A percentile compares a stretch with the other conserved stretches of the same genome.
phyloP scores from a whole-genome alignment of 2,329 filamentous ascomycete species.

The Didymella sp. region DNA sequence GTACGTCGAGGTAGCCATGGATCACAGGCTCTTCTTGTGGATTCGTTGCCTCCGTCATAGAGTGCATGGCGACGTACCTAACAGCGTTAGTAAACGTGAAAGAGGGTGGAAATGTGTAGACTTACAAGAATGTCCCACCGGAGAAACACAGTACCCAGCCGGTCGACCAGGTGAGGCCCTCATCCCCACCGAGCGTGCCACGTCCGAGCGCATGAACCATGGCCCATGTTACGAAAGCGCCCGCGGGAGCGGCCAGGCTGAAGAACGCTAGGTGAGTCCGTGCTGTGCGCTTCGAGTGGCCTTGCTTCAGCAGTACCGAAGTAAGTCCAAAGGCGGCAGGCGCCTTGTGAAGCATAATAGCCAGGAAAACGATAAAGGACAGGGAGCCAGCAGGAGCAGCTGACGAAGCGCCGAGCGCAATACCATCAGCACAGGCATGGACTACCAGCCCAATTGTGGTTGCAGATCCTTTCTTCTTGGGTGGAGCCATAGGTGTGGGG shows the following conservation, averaged over 20 bases:
- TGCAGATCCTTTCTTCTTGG: slow-evolving; percentile 43
- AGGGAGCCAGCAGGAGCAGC: slow-evolving; percentile 67
- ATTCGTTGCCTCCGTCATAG: slow-evolving; percentile 80
- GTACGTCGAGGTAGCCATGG: slow-evolving; percentile 62
- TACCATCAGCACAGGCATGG: slow-evolving; percentile 92
- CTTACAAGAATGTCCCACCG: slow-evolving; percentile 92
- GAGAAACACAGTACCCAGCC: slow-evolving; percentile 95
- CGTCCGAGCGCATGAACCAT: slow-evolving; percentile 77
- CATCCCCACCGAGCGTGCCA: slow-evolving; percentile 62
- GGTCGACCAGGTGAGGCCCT: slow-evolving; percentile 81
- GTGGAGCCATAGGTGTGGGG: slow-evolving; percentile 48
- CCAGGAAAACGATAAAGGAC: slow-evolving; percentile 90
- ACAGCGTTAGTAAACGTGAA: slow-evolving; percentile 25
- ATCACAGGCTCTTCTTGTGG: slow-evolving; percentile 45
- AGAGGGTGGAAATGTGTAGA: slow-evolving; percentile 22
- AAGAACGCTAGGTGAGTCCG: slow-evolving; percentile 88
- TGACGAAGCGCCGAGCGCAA: slow-evolving; percentile 89
- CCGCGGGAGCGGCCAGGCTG: slow-evolving; percentile 86
- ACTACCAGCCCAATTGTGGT: slow-evolving; percentile 93
- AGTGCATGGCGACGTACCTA: slow-evolving; percentile 97
- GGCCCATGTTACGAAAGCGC: slow-evolving; percentile 83
- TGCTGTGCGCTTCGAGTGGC: slow-evolving; percentile 83
- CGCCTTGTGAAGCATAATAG: slow-evolving; percentile 97
- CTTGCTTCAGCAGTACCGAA: slow-evolving; percentile 87
- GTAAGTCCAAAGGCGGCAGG: slow-evolving; percentile 95